phyloP scores from a whole-genome alignment of 2,329 filamentous ascomycete species.

The Cladosporium sp. region DNA sequence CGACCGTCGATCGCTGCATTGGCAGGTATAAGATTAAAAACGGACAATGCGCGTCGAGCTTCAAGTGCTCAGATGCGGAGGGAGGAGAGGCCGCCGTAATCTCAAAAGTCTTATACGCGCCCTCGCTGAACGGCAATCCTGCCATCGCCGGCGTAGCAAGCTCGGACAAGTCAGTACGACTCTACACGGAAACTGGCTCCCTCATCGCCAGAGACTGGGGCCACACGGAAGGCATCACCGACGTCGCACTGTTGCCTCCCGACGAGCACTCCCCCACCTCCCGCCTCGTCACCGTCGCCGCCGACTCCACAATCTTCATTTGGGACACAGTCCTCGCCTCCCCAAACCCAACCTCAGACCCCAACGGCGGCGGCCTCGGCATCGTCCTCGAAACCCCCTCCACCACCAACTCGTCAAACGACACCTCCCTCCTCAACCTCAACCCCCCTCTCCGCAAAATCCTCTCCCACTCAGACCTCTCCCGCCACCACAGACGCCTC shows the following conservation, averaged over 20 bases:
- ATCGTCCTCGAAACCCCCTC: slow-evolving; percentile 3
- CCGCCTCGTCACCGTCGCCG: slow-evolving; percentile 43
- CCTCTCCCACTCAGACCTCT: slow-evolving; percentile 78
- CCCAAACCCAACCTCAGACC: slow-evolving; percentile 2
- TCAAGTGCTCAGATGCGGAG: slow-evolving; percentile 77
- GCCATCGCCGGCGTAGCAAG: slow-evolving; percentile 84
- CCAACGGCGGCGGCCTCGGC: slow-evolving; percentile 1
- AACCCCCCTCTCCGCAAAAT: slow-evolving; percentile 77
- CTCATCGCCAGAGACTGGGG: slow-evolving; percentile 89
- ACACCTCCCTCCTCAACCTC: not conserved
- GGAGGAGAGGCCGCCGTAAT: slow-evolving; percentile 76
- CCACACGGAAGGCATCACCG: slow-evolving; percentile 88
- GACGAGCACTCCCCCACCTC: slow-evolving; percentile 34
- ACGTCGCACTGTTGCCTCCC: slow-evolving; percentile 59
- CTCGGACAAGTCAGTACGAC: slow-evolving; percentile 87
- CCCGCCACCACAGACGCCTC: slow-evolving; percentile 59
- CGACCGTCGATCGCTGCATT: slow-evolving; percentile 57
- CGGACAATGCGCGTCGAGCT: slow-evolving; percentile 64
- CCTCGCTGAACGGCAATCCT: slow-evolving; percentile 53
- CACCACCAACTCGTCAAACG: not conserved
- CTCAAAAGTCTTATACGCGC: slow-evolving; percentile 63
- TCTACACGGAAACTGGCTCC: slow-evolving; percentile 76
- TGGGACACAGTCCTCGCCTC: slow-evolving; percentile 31
- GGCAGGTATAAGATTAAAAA: slow-evolving; percentile 49
- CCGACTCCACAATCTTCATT: slow-evolving; percentile 46